Evolutionary conservation across 306 rosid species (phyloP).

Genomic region (Quercus glauca): DNA sequence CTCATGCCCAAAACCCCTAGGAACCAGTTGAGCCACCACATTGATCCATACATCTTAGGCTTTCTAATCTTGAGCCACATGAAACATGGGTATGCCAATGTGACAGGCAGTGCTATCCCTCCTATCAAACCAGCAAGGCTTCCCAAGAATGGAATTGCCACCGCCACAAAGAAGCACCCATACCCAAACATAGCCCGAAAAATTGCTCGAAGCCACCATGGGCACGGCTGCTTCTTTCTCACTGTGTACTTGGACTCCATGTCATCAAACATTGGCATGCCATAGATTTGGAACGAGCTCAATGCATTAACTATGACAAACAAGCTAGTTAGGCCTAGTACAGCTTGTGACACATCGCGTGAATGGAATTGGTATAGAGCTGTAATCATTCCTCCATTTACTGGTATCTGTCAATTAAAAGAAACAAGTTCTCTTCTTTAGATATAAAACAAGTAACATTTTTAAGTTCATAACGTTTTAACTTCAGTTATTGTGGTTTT

Average conservation of each 20-base stretch:
- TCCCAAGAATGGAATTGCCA: slow-evolving; percentile 47
- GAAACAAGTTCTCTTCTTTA: background rate
- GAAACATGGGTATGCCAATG: slow-evolving; percentile 46
- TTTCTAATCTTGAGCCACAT: slow-evolving; percentile 44
- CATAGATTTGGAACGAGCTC: slow-evolving; percentile 51
- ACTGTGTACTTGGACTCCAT: slow-evolving; percentile 43
- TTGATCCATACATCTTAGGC: slow-evolving; percentile 24
- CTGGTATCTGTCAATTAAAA: slow-evolving; percentile 34
- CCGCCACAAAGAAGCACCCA: slow-evolving; percentile 31
- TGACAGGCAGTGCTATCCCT: slow-evolving; percentile 45
- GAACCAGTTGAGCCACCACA: slow-evolving; percentile 66
- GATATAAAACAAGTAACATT: background rate
- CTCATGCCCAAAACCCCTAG: slow-evolving; percentile 59
- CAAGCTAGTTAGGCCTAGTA: slow-evolving; percentile 29
- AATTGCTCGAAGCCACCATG: slow-evolving; percentile 40
- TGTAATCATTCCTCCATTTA: slow-evolving; percentile 42
- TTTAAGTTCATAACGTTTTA: background rate
- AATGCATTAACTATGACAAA: slow-evolving; percentile 41
- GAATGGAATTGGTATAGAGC: slow-evolving; percentile 43
- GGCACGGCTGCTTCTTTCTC: slow-evolving; percentile 44
- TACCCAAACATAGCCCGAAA: slow-evolving; percentile 39
- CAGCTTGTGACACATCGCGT: slow-evolving; percentile 37
- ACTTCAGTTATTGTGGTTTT: background rate
- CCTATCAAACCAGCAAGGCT: slow-evolving; percentile 48
- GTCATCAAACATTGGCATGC: slow-evolving; percentile 55